phyloP scores from a whole-genome alignment of 441 rosid species.

The Adansonia rubrostipa region DNA sequence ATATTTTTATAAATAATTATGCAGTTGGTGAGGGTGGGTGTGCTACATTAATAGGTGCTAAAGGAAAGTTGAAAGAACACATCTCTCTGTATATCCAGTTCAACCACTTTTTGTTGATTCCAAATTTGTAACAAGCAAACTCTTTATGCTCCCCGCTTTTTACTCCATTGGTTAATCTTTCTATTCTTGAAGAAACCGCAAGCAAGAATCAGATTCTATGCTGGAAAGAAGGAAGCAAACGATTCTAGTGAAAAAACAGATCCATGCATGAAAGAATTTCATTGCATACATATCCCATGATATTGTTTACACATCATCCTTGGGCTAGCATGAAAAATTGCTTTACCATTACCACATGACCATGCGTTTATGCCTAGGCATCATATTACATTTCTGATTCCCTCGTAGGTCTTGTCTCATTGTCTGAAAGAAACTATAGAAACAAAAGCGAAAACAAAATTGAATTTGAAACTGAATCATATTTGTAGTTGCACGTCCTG shows the following conservation, averaged over 20 bases:
- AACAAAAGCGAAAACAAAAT: neutral
- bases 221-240: neutral
- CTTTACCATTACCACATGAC: neutral
- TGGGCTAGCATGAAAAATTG: neutral
- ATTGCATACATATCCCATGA: neutral
- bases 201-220: neutral
- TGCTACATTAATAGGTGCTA: neutral
- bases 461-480: neutral
- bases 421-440: neutral
- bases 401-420: neutral
- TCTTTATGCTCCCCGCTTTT: neutral
- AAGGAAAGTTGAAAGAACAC: neutral
- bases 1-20: too few species aligned
- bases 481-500: neutral
- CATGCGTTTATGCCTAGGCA: neutral
- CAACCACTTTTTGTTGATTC: neutral
- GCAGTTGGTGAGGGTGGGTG: too few species aligned
- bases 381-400: neutral
- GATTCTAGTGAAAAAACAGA: neutral
- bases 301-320: neutral
- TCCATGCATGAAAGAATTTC: neutral
- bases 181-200: neutral
- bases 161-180: neutral
- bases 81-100: neutral
- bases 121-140: neutral